Conservation (phyloP, 805 yeast genomes). For the Candida krabiensis region DNA sequence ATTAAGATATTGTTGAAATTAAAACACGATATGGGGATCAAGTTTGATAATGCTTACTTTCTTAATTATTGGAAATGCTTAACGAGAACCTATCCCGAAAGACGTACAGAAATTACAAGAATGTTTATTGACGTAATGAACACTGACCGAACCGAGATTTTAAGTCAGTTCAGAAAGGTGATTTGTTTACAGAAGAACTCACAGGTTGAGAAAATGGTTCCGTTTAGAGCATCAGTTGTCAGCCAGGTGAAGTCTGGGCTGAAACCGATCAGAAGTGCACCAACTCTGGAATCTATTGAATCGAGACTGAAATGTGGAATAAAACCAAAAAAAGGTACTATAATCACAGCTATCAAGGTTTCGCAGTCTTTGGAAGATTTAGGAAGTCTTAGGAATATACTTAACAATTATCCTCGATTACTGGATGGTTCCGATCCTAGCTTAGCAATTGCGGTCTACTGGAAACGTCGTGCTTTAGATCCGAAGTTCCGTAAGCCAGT, state of each 20-base stretch:
- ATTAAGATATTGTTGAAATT: conserved; percentile 24
- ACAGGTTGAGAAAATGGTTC: neutral
- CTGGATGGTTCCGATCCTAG: conserved; percentile 11
- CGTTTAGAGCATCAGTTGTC: conserved; percentile 6
- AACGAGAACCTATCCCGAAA: conserved; percentile 21
- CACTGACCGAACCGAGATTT: conserved; percentile 1
- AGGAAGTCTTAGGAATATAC: conserved; percentile 14
- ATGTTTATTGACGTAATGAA: conserved; percentile 11
- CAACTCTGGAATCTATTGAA: conserved; percentile 22
- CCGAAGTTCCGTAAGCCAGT: conserved; percentile 7
- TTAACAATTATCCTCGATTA: conserved; percentile 13
- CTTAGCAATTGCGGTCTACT: conserved; percentile 19
- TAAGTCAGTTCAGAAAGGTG: conserved; percentile 7
- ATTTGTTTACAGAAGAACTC: conserved; percentile 3
- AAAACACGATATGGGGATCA: conserved; percentile 24
- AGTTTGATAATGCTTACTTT: conserved; percentile 18
- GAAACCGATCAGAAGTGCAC: conserved; percentile 8
- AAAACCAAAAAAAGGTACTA: conserved; percentile 19
- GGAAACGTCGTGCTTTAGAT: conserved; percentile 21
- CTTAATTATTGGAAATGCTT: conserved; percentile 22
- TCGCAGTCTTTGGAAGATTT: conserved; percentile 15
- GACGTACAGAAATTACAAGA: conserved; percentile 16
- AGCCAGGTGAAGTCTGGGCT: conserved; percentile 7
- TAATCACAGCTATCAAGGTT: conserved; percentile 14
- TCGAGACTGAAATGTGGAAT: conserved; percentile 26